Evolutionary conservation across 2,329 filamentous ascomycete species (phyloP), one percentile per base, ranked within the genome.

Genomic region (Botrytis paeoniae): DNA sequence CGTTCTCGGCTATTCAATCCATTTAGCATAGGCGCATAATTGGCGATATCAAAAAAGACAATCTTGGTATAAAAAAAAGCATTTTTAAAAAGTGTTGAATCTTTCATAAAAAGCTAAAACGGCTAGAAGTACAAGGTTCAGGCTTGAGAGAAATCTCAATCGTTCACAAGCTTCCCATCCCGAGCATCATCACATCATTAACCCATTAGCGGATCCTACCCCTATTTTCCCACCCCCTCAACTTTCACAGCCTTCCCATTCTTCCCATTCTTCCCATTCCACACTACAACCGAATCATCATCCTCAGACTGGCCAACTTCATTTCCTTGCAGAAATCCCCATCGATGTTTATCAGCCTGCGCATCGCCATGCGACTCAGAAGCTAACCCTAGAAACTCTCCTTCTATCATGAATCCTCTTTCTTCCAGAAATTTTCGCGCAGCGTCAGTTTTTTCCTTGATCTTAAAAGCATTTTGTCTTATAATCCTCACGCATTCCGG

Each of bases 91-190:
- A 1, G 2, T 7, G 10, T n/a, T 4, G 25, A 16, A 54, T n/a
- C 0, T 54, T 54, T 1, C 25, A 7, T 1, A n/a, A 12, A n/a
- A 0, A n/a, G 16, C 1, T n/a, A 54, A 12, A 25, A 14, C 25
- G 9, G 12, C 48, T 7, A n/a, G 25, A 54, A 54, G 12, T 12
- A 54, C 8, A 9, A n/a, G 1, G 1, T 29, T 0, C 12, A 54
- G 51, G 51, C n/a, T n/a, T 18, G 6, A 29, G 12, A 18, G 6
- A 8, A 29, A 29, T 18, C n/a, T 8, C 51, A 29, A 29, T 18
- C 6, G 2, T 54, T 18, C 51, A 7, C 14, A 29, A 54, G 14
- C 12, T 29, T 54, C 3, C 35, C 1, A 16, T 14, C 12, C 22
- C 10, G 12, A 61, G 7, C 22, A 61, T 39, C 22, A 61, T 14